Evolutionary conservation across 352 stramenopile species (phyloP).

Genomic region (Phytophthora tentaculata): DNA sequence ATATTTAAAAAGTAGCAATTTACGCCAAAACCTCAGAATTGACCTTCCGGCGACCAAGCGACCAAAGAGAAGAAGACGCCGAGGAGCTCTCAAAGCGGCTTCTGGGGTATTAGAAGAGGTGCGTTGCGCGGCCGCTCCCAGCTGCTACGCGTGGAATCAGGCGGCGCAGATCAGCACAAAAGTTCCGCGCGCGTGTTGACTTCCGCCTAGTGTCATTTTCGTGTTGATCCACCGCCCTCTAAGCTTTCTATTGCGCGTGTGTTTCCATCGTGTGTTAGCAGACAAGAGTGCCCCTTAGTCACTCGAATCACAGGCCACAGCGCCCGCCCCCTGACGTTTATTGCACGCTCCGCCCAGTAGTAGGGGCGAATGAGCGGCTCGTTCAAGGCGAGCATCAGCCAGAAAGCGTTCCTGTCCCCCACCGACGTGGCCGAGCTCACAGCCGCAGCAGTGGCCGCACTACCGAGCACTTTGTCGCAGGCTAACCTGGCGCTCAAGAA

Average conservation of each 20-base stretch:
- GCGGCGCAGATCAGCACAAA: not conserved
- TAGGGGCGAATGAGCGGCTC: conserved; percentile 51
- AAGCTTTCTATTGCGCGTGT: conserved; percentile 25
- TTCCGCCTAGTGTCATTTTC: conserved; percentile 10
- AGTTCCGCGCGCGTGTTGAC: conserved; percentile 9
- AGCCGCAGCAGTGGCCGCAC: conserved; percentile 67
- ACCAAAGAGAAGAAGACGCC: conserved; percentile 41
- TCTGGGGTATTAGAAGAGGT: conserved; percentile 41
- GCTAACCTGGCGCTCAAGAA: conserved; percentile 56
- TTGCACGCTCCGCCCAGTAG: not conserved
- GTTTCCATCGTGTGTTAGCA: conserved; percentile 29
- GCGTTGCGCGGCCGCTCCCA: conserved; percentile 28
- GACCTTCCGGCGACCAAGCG: conserved; percentile 20
- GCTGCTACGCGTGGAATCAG: conserved; percentile 3
- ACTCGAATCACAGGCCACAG: not conserved
- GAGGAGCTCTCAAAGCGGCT: conserved; percentile 40
- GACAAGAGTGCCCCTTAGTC: conserved; percentile 17
- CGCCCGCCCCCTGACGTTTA: conserved; percentile 1
- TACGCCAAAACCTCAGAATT: conserved; percentile 19
- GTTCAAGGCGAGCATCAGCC: conserved; percentile 46
- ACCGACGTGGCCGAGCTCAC: conserved; percentile 83
- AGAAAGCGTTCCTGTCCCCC: conserved; percentile 76
- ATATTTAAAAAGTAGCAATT: conserved; percentile 9
- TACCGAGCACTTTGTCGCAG: conserved; percentile 71
- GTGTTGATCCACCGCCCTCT: conserved; percentile 12